Conservation (phyloP, 1,284 basidiomycete genomes). For the Cutaneotrichosporon spelunceum region DNA sequence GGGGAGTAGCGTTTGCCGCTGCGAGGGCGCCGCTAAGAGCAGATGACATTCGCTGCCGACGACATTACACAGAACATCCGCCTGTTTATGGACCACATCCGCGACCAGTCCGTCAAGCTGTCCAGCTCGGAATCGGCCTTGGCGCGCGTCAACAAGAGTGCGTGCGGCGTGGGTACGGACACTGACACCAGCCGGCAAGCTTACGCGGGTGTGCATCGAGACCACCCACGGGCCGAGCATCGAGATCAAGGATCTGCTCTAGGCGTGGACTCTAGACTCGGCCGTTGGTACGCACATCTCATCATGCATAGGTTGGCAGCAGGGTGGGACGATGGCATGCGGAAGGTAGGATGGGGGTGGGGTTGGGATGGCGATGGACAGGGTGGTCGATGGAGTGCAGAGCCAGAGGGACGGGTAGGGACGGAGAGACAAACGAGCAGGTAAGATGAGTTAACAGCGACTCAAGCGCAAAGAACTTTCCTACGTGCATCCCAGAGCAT, state of each 20-base stretch:
- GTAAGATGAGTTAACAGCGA: no score
- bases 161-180: constrained; percentile 10
- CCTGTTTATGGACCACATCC: constrained; percentile 71
- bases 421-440: no score
- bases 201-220: constrained; percentile 73
- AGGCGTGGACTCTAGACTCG: no score
- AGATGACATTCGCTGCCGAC: constrained; percentile 70
- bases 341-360: no score
- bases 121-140: constrained; percentile 19
- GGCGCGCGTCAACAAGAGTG: constrained; percentile 29
- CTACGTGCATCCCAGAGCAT: no score
- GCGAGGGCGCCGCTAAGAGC: no score
- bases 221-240: constrained; percentile 83
- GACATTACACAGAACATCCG: constrained; percentile 77
- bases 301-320: constrained; percentile 9
- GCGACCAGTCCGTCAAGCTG: constrained; percentile 29
- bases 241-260: constrained; percentile 44
- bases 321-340: no score
- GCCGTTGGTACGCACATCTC: constrained; percentile 3
- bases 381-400: no score
- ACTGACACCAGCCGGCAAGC: constrained; percentile 59
- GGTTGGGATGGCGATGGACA: no score
- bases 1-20: no score
- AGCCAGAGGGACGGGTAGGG: no score
- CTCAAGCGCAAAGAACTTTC: no score